Percentiles rank a stretch among this genome's conserved stretches.
Conservation (phyloP, 2,329 filamentous ascomycete genomes). For the Fusarium sambucinum region DNA sequence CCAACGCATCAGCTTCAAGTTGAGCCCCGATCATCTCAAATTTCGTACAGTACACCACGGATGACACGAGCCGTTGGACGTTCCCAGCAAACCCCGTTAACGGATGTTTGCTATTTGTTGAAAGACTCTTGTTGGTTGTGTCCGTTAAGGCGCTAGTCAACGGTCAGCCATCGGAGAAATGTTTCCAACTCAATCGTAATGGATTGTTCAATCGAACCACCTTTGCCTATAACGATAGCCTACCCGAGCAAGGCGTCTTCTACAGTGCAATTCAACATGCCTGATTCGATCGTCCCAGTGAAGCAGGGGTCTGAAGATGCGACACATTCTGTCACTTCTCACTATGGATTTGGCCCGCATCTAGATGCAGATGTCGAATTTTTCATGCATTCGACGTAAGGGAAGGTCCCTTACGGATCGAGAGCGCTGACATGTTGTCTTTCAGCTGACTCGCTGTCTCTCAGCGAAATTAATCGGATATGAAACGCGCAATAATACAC, state of each 20-base stretch:
- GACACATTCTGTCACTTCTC: slow-evolving; percentile 6
- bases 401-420: slow-evolving; percentile 3
- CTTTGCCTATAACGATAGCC: neutral
- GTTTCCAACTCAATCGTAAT: neutral
- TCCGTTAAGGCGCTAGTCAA: slow-evolving; percentile 9
- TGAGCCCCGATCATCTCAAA: neutral
- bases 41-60: slow-evolving; percentile 6
- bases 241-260: neutral
- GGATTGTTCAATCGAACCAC: neutral
- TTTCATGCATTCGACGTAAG: slow-evolving; percentile 23
- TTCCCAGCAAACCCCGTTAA: slow-evolving; percentile 20
- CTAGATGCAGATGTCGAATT: slow-evolving; percentile 4
- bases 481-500: slow-evolving; percentile 1
- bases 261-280: neutral
- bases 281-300: neutral
- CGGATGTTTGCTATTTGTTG: slow-evolving; percentile 13
- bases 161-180: neutral
- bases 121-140: neutral
- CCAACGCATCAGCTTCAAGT: neutral
- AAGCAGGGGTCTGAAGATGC: neutral
- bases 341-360: neutral
- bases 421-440: slow-evolving; percentile 10
- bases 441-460: neutral
- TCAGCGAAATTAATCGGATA: neutral
- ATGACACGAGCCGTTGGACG: slow-evolving; percentile 16